Percentiles rank a stretch among this genome's conserved stretches.
phyloP scores from a whole-genome alignment of 1,284 basidiomycete genomes.

The Heterobasidion irregulare region DNA sequence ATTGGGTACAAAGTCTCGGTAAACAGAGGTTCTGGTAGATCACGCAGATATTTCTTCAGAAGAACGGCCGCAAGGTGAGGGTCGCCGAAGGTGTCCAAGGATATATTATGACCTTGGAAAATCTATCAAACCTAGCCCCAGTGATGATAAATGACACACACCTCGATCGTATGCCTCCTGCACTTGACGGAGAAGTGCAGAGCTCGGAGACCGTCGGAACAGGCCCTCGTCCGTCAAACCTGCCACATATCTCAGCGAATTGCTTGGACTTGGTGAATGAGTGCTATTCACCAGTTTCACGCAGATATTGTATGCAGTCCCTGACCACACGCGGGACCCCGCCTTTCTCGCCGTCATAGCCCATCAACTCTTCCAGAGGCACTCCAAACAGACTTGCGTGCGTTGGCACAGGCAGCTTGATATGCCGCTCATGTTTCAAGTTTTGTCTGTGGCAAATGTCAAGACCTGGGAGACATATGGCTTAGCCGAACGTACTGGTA shows the following conservation, averaged over 20 bases:
- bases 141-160: constrained; percentile 14
- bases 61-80: constrained; percentile 78
- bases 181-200: constrained; percentile 60
- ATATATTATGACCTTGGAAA: constrained; percentile 62
- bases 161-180: constrained; percentile 79
- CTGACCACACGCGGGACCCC: constrained; percentile 71
- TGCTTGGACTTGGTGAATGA: not conserved
- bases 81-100: constrained; percentile 64
- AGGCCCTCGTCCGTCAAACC: constrained; percentile 71
- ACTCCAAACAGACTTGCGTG: constrained; percentile 69
- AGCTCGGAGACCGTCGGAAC: constrained; percentile 72
- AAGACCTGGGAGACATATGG: not conserved
- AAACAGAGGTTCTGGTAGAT: constrained; percentile 71
- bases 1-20: constrained; percentile 56
- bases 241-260: constrained; percentile 16
- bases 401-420: constrained; percentile 50
- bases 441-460: constrained; percentile 47
- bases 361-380: constrained; percentile 75
- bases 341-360: constrained; percentile 70
- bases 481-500: constrained; percentile 49
- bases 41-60: constrained; percentile 77
- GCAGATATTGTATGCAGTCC: constrained; percentile 68
- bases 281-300: constrained; percentile 40
- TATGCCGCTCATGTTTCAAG: constrained; percentile 58
- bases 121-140: not conserved